Base-by-base conservation (phyloP, 768 basidiomycete genomes). In the Amanita rimosa region DNA sequence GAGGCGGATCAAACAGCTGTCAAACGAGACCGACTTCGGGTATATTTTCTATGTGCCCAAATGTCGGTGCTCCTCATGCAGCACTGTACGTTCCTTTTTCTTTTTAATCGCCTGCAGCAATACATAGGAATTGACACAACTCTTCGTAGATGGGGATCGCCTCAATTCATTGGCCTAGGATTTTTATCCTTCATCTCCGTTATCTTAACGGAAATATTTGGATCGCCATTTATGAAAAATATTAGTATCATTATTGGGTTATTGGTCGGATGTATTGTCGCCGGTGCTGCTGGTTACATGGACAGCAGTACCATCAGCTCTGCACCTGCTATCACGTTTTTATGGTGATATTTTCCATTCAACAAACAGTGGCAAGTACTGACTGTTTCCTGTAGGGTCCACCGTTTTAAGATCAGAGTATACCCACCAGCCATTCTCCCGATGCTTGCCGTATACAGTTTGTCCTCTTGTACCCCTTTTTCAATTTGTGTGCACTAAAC, bases 171-270 rank as follows among this genome's bases (percentile, higher is more conserved):
- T 41, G 89, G 90, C 3, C 75, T 94, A 21, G 90, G 90, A 0
- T 92, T 94, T 72, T 70, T 92, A 24, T 83, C 82, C 0, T 92
- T 91, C 64, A 57, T 79, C 42, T 71, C 76, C 8, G 90, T 90
- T 56, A 74, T 91, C 55, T 60, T 91, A 22, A 83, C 83, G 0
- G 88, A 93, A 60, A 63, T 91, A 16, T 87, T 90, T 54, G 90
- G 89, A 6, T 83, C 81, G 3, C 90, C 88, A 0, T 92, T 93
- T 69, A 63, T 93, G 58, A 84, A 85, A 65, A 90, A 89, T 56
- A 74, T 78, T 48, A 81, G 80, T 24, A 79, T 88, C 54, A 84
- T 90, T 46, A 74, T 87, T 17, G 85, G 86, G 0, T 67, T 90
- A 14, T 70, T 72, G 6, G 77, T 90, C 1, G 87, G 89, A 1